A percentile compares a stretch with the other conserved stretches of the same genome.
Evolutionary conservation across 345 rosid species (phyloP).

Genomic region (Brassica carinata): DNA sequence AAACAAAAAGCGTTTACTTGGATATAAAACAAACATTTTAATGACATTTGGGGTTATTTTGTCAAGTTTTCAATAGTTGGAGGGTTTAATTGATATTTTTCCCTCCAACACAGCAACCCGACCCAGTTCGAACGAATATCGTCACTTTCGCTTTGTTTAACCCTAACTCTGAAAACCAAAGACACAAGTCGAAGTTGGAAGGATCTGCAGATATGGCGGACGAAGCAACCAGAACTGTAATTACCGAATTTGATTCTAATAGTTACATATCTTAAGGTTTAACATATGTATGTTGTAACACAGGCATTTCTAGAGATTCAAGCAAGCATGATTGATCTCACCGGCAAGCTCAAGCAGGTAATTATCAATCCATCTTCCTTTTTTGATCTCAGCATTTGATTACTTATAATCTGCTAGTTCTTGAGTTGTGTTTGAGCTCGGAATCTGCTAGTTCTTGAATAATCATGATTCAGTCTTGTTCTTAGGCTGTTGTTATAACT

Average conservation of each 20-base stretch:
- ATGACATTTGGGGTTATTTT: not conserved
- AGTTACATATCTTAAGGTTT: not conserved
- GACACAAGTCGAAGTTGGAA: not conserved
- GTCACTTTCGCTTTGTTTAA: not conserved
- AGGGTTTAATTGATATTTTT: not conserved
- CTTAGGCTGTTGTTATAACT: too few relatives aligned
- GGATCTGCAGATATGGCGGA: slow-evolving; percentile 39
- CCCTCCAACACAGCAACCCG: not conserved
- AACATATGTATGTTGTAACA: not conserved
- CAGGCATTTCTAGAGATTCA: slow-evolving; percentile 62
- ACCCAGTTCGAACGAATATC: not conserved
- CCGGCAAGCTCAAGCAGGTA: slow-evolving; percentile 59
- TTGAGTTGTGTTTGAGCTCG: too few relatives aligned
- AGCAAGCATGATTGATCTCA: slow-evolving; percentile 58
- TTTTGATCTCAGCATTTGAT: not conserved
- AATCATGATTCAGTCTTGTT: too few relatives aligned
- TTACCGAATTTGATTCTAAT: not conserved
- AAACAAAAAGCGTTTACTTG: not conserved
- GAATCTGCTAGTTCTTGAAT: not conserved
- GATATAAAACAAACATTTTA: not conserved
- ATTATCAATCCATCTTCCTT: not conserved
- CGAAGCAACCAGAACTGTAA: slow-evolving; percentile 40
- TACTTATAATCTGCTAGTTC: not conserved
- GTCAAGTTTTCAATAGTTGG: not conserved
- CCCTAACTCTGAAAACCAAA: slow-evolving; percentile 17